Conservation (phyloP, 192 early-diverging fungal species). For the Jimgerdemannia lactiflua region DNA sequence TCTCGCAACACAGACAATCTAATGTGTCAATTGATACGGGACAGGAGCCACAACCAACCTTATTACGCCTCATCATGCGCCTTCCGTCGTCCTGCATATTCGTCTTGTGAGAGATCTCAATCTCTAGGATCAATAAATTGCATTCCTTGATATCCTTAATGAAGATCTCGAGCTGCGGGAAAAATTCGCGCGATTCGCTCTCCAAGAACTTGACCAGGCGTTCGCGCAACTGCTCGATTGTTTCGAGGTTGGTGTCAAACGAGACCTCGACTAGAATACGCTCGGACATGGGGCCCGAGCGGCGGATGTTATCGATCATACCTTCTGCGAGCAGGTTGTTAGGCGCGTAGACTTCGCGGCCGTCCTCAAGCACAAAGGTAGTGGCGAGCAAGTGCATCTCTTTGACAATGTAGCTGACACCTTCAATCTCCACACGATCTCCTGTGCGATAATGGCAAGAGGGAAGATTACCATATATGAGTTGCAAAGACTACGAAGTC, state of each 20-base stretch:
- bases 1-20: too few relatives aligned
- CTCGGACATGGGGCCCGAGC: constrained; percentile 57
- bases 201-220: constrained; percentile 45
- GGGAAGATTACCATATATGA: too few relatives aligned
- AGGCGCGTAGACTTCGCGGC: constrained; percentile 73
- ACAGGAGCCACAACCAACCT: too few relatives aligned
- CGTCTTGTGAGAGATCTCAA: constrained; percentile 70
- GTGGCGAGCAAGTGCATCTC: constrained; percentile 82
- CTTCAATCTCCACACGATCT: constrained; percentile 73
- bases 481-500: too few relatives aligned
- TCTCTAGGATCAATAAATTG: constrained; percentile 60
- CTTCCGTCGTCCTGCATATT: constrained; percentile 81
- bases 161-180: constrained; percentile 48
- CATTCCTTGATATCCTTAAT: constrained; percentile 56
- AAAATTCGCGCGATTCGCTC: constrained; percentile 29
- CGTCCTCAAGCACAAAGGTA: constrained; percentile 75
- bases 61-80: constrained; percentile 58
- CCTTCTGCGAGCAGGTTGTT: constrained; percentile 62
- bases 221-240: constrained; percentile 62
- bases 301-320: constrained; percentile 72
- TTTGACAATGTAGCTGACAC: constrained; percentile 63
- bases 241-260: constrained; percentile 66
- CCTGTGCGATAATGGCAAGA: too few relatives aligned
- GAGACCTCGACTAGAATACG: constrained; percentile 58
- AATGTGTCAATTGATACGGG: too few relatives aligned